These are phyloP conservation scores for Yamadazyma paraphyllophila DNA, from an alignment of 805 yeast species.

Conservation along the genomic window DNA sequence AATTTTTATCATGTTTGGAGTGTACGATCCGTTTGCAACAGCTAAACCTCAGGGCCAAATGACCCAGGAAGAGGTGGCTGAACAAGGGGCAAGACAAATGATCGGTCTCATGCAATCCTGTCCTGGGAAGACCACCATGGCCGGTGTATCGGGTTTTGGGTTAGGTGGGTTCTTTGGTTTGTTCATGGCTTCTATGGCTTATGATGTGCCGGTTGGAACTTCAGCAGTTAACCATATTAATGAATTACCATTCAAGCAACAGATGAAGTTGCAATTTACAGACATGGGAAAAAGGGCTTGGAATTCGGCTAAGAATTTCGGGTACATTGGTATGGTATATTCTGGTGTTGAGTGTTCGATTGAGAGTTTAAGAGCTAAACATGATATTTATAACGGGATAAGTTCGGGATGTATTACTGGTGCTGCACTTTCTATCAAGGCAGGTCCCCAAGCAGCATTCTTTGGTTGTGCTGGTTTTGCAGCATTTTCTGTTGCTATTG, in stretches of 20 bases:
- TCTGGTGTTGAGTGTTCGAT: slow-evolving; percentile 90
- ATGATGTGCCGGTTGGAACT: slow-evolving; percentile 75
- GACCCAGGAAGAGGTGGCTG: slow-evolving; percentile 92
- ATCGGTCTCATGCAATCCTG: slow-evolving; percentile 85
- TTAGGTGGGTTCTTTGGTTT: slow-evolving; percentile 95
- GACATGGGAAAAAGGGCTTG: slow-evolving; percentile 93
- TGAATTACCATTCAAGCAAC: slow-evolving; percentile 88
- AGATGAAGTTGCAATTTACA: slow-evolving; percentile 82
- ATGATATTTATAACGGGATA: slow-evolving; percentile 88
- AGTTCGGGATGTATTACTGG: slow-evolving; percentile 96
- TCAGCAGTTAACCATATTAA: slow-evolving; percentile 56
- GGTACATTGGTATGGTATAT: slow-evolving; percentile 86
- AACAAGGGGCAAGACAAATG: slow-evolving; percentile 81
- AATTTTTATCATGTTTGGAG: slow-evolving; percentile 33
- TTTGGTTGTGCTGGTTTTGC: slow-evolving; percentile 98
- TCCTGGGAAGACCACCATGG: slow-evolving; percentile 88
- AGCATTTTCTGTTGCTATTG: slow-evolving; percentile 88
- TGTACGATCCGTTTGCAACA: slow-evolving; percentile 41
- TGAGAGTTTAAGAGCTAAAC: slow-evolving; percentile 83
- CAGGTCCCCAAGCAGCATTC: slow-evolving; percentile 90
- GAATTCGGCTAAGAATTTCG: slow-evolving; percentile 89
- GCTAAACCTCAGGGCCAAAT: slow-evolving; percentile 43
- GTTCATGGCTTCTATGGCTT: slow-evolving; percentile 85
- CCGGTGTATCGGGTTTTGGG: slow-evolving; percentile 92
- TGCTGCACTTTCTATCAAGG: slow-evolving; percentile 87